Base-by-base conservation (phyloP, 2,329 filamentous ascomycete species). In the Diaporthe helianthi region DNA sequence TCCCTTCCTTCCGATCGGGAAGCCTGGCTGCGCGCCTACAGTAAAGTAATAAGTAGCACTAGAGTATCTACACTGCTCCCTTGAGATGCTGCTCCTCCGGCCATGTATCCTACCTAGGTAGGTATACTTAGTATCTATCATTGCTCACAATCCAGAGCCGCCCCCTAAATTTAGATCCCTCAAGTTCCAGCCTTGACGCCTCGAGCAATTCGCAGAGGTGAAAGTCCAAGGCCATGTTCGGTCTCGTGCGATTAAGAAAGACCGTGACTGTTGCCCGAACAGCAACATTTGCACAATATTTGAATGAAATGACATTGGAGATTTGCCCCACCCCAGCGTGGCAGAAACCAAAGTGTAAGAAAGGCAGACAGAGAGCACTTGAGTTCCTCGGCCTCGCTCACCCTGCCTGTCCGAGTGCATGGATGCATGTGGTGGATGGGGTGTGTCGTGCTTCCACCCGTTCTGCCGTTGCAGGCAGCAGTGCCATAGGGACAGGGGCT, bases 271-370 rank as follows among this genome's bases (percentile, higher is more conserved):
- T 36, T 9, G 7, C 12, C 33, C 2, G 9, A 33, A 2, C 33
- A 33, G 12, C 33, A 12, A 33, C 15, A 41, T 17, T 13, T 2
- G 22, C 26, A 9, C 44, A 15, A 33, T 7, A 19, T 24, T n/a
- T n/a, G n/a, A n/a, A n/a, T n/a, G n/a, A n/a, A n/a, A n/a, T n/a
- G n/a, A n/a, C n/a, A n/a, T n/a, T n/a, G n/a, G 33, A 9, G 38
- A 24, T 26, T 19, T 29, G 33, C 31, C n/a, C n/a, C n/a, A 24
- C 15, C 36, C 36, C 9, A 12, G 33, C 44, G 26, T 36, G 26
- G 31, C 29, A 38, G 38, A 33, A 64, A 36, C 24, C 46, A 36
- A 71, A 71, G 69, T 71, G 60, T 68, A 71, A 60, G 36, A 71
- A 71, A 66, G 69, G 36, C 64, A 36, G 38, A 15, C 60, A n/a